These are phyloP conservation scores for Scopulariopsis brevicaulis DNA, from an alignment of 2,329 filamentous ascomycete species.

Conservation along the genomic window DNA sequence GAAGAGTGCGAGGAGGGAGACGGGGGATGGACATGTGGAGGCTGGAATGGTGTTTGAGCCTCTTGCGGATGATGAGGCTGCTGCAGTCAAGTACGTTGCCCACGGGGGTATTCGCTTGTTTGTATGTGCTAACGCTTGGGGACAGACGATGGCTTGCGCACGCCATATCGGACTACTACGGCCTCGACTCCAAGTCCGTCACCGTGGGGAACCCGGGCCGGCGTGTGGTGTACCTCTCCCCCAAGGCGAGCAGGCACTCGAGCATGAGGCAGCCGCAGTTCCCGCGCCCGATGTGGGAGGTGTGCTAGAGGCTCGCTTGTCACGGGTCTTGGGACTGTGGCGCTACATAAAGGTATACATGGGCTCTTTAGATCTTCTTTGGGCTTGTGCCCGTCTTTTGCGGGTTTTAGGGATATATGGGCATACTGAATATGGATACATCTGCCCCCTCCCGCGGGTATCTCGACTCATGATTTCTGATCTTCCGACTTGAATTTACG, in stretches of 20 bases:
- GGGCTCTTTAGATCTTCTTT: too few species aligned
- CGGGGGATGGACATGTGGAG: conserved; percentile 47
- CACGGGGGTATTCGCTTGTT: not conserved
- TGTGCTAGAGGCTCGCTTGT: conserved; percentile 15
- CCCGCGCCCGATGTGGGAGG: conserved; percentile 53
- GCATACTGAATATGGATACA: too few species aligned
- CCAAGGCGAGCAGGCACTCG: conserved; percentile 23
- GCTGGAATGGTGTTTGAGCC: conserved; percentile 70
- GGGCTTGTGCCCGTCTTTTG: too few species aligned
- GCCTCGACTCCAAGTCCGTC: conserved; percentile 72
- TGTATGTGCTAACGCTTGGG: conserved; percentile 3
- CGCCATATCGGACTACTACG: conserved; percentile 86
- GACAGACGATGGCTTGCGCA: conserved; percentile 89
- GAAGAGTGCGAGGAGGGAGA: conserved; percentile 38
- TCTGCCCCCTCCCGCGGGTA: too few species aligned
- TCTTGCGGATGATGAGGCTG: conserved; percentile 60
- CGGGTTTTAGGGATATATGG: too few species aligned
- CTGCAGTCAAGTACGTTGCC: conserved; percentile 65
- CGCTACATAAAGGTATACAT: too few species aligned
- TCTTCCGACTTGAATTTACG: too few species aligned
- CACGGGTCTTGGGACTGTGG: too few species aligned
- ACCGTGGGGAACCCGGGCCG: conserved; percentile 59
- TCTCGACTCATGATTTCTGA: too few species aligned
- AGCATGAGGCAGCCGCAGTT: conserved; percentile 20
- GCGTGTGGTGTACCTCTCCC: conserved; percentile 73